Percentiles rank a stretch among this genome's conserved stretches.
These are phyloP conservation scores for Trichoderma sp. DNA, from an alignment of 2,329 filamentous ascomycete species.

Conservation along the genomic window DNA sequence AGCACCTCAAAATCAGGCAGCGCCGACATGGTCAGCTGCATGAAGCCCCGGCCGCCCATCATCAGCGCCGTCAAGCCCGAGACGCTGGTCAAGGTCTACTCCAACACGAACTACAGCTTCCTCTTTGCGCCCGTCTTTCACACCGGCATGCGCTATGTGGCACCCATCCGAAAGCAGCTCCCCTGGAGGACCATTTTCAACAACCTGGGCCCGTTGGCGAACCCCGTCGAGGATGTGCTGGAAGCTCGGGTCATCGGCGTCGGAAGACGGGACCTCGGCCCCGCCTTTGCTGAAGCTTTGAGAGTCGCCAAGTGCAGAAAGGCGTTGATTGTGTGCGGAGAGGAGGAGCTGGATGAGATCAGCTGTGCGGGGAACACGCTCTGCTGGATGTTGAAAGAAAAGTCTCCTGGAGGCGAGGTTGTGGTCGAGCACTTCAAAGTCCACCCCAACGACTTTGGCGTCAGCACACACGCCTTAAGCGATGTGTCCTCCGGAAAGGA, in stretches of 20 bases:
- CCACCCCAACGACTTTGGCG: constrained; percentile 82
- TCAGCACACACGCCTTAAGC: constrained; percentile 71
- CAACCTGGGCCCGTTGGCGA: constrained; percentile 86
- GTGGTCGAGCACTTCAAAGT: constrained; percentile 76
- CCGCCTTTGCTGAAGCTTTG: constrained; percentile 85
- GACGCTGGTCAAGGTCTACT: constrained; percentile 74
- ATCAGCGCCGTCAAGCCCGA: constrained; percentile 72
- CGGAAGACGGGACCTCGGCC: constrained; percentile 81
- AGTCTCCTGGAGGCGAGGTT: constrained; percentile 46
- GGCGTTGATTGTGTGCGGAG: constrained; percentile 87
- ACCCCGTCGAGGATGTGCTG: constrained; percentile 80
- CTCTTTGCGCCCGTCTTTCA: constrained; percentile 96
- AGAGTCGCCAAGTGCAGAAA: constrained; percentile 75
- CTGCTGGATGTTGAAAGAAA: constrained; percentile 77
- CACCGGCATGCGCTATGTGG: constrained; percentile 88
- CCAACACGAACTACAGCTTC: constrained; percentile 86
- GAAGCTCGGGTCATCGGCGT: constrained; percentile 95
- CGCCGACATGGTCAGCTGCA: constrained; percentile 82
- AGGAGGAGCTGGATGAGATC: constrained; percentile 93
- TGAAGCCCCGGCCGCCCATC: constrained; percentile 70
- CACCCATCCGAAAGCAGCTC: constrained; percentile 80
- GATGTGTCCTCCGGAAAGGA: constrained; percentile 83
- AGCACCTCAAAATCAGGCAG: constrained; percentile 95
- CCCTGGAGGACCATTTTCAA: constrained; percentile 98
- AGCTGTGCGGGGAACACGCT: constrained; percentile 86